phyloP scores from a whole-genome alignment of 169 alveolate genomes.

The Cytauxzoon felis region DNA sequence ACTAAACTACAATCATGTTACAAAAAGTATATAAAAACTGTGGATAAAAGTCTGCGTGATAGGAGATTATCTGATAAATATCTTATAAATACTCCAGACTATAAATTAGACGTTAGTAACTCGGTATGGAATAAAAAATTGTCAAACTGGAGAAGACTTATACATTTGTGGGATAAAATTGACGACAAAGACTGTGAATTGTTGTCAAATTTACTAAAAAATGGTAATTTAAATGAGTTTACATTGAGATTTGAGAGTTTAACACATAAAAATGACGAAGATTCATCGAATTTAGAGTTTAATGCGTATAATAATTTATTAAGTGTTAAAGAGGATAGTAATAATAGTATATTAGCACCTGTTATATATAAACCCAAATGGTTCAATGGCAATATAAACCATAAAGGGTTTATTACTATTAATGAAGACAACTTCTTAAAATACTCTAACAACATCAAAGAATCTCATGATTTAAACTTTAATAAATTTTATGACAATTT shows the following conservation, averaged over 20 bases:
- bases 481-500: no score
- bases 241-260: constrained; percentile 36
- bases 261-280: constrained; percentile 34
- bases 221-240: constrained; percentile 56
- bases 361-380: constrained; percentile 50
- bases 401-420: constrained; percentile 38
- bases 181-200: constrained; percentile 47
- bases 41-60: constrained; percentile 63
- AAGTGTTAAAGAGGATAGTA: not conserved
- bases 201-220: constrained; percentile 39
- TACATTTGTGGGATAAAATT: constrained; percentile 66
- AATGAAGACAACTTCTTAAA: constrained; percentile 25
- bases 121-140: constrained; percentile 73
- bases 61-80: constrained; percentile 49
- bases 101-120: constrained; percentile 47
- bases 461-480: not conserved
- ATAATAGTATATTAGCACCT: constrained; percentile 2
- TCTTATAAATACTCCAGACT: constrained; percentile 73
- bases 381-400: constrained; percentile 55
- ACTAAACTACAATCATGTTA: constrained; percentile 66
- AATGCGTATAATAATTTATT: constrained; percentile 24
- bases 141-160: constrained; percentile 65
- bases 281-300: constrained; percentile 19
- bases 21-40: constrained; percentile 60
- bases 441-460: not conserved